A percentile compares a stretch with the other conserved stretches of the same genome.
Evolutionary conservation across 345 rosid species (phyloP).

Genomic region (Gossypium bickii): DNA sequence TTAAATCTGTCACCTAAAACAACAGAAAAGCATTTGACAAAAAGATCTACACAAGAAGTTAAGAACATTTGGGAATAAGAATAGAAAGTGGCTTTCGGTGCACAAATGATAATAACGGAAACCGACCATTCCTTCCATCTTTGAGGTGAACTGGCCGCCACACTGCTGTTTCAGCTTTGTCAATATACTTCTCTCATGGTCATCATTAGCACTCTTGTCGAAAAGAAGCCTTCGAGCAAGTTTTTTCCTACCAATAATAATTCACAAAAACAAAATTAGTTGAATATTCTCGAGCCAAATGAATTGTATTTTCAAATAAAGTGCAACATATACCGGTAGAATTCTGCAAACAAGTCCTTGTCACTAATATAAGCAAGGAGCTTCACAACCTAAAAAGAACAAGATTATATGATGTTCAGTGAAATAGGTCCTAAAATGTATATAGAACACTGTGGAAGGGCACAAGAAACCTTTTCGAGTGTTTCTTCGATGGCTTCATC

Average conservation of each 20-base stretch:
- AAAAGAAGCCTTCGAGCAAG: conserved; percentile 60
- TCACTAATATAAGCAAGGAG: conserved; percentile 69
- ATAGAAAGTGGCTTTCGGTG: neutral
- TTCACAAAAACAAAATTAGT: neutral
- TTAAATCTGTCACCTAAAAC: conserved; percentile 61
- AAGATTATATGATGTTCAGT: neutral
- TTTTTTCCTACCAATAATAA: conserved; percentile 43
- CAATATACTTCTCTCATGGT: conserved; percentile 66
- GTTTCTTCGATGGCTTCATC: conserved; percentile 73
- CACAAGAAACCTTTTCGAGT: conserved; percentile 49
- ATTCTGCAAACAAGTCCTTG: conserved; percentile 70
- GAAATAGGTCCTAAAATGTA: neutral
- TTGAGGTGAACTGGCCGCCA: conserved; percentile 75
- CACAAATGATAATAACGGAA: neutral
- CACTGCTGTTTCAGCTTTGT: conserved; percentile 75
- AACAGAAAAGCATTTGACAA: neutral
- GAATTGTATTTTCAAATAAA: neutral
- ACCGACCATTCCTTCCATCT: conserved; percentile 84
- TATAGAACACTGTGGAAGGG: neutral
- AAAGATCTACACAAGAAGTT: neutral
- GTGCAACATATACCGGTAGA: conserved; percentile 39
- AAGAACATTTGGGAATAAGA: neutral
- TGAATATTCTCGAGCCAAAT: neutral
- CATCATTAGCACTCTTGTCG: conserved; percentile 65
- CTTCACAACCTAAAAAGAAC: conserved; percentile 27